phyloP scores from a whole-genome alignment of 148 eudicot species.

The Chenopodium album region DNA sequence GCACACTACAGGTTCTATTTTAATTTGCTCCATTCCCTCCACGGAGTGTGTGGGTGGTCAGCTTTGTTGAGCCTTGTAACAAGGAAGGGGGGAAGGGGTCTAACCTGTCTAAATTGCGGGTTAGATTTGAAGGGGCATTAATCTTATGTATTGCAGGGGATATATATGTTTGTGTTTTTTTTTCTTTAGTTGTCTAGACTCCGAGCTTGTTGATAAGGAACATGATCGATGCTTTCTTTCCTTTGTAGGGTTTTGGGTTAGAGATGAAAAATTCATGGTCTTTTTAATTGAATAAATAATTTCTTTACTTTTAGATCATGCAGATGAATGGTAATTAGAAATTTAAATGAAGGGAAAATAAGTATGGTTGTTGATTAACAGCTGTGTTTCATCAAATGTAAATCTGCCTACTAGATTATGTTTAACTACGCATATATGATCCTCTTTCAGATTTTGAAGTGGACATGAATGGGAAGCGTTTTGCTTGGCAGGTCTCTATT shows the following conservation, averaged over 20 bases:
- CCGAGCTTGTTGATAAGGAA: not conserved
- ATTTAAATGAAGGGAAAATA: not conserved
- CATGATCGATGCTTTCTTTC: not conserved
- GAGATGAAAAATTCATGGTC: not conserved
- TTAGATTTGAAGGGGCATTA: not conserved
- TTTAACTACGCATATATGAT: not conserved
- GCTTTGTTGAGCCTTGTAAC: not conserved
- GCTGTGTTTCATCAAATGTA: not conserved
- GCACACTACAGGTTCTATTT: not conserved
- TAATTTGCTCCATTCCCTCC: not conserved
- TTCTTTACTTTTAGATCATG: not conserved
- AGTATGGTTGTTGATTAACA: not conserved
- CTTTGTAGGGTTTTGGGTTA: not conserved
- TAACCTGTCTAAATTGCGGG: not conserved
- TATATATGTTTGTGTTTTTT: not conserved
- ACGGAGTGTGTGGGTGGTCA: not conserved
- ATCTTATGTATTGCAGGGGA: not conserved
- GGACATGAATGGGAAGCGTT: constrained; percentile 96
- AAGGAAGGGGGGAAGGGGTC: not conserved
- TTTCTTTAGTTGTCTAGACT: not conserved
- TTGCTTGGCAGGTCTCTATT: constrained; percentile 80
- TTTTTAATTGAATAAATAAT: not conserved
- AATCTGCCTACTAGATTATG: not conserved
- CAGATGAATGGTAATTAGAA: not conserved
- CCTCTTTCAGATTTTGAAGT: constrained; percentile 74